Base-by-base conservation (phyloP, 2,329 filamentous ascomycete genomes). In the Scleromitrula shiraiana region DNA sequence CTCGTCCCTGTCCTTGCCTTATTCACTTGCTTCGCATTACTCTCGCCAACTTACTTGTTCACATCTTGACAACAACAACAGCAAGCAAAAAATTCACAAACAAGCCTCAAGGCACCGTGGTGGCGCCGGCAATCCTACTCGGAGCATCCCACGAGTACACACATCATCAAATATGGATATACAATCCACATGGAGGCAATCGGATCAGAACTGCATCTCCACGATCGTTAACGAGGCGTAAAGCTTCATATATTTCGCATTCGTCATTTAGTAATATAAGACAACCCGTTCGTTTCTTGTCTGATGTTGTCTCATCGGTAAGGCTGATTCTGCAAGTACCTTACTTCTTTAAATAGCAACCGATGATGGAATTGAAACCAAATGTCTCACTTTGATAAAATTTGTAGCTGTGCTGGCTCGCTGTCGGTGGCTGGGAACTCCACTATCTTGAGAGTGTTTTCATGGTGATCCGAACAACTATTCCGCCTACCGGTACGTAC, bases 241-340 rank as follows among this genome's bases (percentile, higher is more conserved):
- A 38, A 17, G 12, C 33, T 38, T n/a, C n/a, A n/a, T n/a, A n/a
- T n/a, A n/a, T n/a, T n/a, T n/a, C n/a, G n/a, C n/a, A n/a, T n/a
- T n/a, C n/a, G n/a, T 45, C 24, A 10, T 38, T 15, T 29, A 7
- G 17, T 35, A 36, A 43, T 43, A 43, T 23, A 33, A 7, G 17
- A 24, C 12, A 14, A 40, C 19, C 19, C 15, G 14, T 30, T 33
- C 26, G 10, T 22, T 32, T 32, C 33, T 44, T 27, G 32, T 36
- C 30, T 38, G 33, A 22, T 38, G 32, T 45, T 45, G 42, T 38
- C 33, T 45, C 33, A 44, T 45, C 17, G 9, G 33, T 38, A 38
- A 37, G 33, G 42, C 33, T 45, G 33, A 45, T 14, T 45, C 24
- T n/a, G 42, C n/a, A n/a, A n/a, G n/a, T n/a, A n/a, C n/a, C n/a